Base-by-base conservation (phyloP, 345 rosid species). In the Aethionema arabicum region DNA sequence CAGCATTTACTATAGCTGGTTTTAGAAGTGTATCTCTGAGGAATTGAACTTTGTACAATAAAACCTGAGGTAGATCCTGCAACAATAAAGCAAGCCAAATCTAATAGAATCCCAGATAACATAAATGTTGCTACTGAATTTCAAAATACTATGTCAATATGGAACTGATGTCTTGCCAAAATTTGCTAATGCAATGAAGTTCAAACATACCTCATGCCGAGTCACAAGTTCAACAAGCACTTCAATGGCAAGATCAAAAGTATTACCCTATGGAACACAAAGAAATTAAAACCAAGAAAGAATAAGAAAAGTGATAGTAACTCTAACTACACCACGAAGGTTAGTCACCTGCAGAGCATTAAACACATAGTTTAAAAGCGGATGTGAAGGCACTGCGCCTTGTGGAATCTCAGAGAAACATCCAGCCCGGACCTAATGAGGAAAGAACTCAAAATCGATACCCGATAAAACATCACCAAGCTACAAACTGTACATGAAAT, bases 221-320 rank as follows among this genome's bases (percentile, higher is more conserved):
- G 85, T 83, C 52, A 85, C 91, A 65, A 91, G 95, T 77, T 88
- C 98, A 75, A 81, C 80, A 47, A 91, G 87, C 76, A 91, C 95
- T 81, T 91, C 98, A 77, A 85, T 74, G 32, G 96, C 89, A 60
- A 84, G 74, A 56, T 91, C 98, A 86, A 91, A 83, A 16, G 87
- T 83, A 54, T 82, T 54, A 67, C 90, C 84, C 98, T 91, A 46
- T 14, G 60, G 61, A 74, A 59, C 66, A 27, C 52, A 57, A 14
- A 63, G 36, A 56, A 59, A 61, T 53, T 32, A 50, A 38, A 46
- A 42, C 63, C 40, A 52, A 57, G 70, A 41, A 52, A 44, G 15
- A 49, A 38, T 40, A 16, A 5, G n/a, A 46, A 27, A 60, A 49
- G 16, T 38, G 52, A 38, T 35, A 60, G 45, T 63, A 47, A 47